Conservation (phyloP, 768 basidiomycete species). For the Cystobasidium onofrii region DNA sequence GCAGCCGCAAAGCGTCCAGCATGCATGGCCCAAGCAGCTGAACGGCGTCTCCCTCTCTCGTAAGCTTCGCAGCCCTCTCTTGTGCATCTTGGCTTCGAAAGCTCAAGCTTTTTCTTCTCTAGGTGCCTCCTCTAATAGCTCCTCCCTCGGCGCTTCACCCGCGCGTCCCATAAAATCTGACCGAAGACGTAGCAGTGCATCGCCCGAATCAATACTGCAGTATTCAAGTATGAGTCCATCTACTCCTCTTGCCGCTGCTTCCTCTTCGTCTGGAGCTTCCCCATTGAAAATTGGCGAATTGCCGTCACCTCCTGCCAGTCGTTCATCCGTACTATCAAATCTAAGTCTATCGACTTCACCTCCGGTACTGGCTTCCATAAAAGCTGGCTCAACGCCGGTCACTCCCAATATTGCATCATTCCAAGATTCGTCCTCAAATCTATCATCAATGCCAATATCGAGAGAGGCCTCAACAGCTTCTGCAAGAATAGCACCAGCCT, state of each 20-base stretch:
- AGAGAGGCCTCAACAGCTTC: not conserved
- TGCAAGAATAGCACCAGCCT: not conserved
- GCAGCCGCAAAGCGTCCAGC: not conserved
- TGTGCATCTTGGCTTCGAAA: too few relatives aligned
- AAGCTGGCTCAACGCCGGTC: slow-evolving; percentile 11
- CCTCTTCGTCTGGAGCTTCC: not conserved
- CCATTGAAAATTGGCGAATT: not conserved
- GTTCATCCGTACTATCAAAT: not conserved
- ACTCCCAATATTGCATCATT: not conserved
- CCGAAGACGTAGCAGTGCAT: not conserved
- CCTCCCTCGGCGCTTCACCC: not conserved
- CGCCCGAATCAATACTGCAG: not conserved
- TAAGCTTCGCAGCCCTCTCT: not conserved
- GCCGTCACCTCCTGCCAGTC: not conserved
- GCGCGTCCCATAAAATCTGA: slow-evolving; percentile 8
- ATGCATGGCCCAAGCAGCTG: not conserved
- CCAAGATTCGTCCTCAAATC: not conserved
- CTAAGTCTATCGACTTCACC: not conserved
- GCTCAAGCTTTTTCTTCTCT: not conserved
- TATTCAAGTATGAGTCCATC: not conserved
- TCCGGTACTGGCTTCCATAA: not conserved
- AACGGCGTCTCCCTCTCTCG: not conserved
- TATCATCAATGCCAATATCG: not conserved
- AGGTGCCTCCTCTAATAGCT: not conserved
- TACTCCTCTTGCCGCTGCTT: not conserved